Base-by-base conservation (phyloP, 495 filamentous ascomycete genomes). In the Niebla homalea region DNA sequence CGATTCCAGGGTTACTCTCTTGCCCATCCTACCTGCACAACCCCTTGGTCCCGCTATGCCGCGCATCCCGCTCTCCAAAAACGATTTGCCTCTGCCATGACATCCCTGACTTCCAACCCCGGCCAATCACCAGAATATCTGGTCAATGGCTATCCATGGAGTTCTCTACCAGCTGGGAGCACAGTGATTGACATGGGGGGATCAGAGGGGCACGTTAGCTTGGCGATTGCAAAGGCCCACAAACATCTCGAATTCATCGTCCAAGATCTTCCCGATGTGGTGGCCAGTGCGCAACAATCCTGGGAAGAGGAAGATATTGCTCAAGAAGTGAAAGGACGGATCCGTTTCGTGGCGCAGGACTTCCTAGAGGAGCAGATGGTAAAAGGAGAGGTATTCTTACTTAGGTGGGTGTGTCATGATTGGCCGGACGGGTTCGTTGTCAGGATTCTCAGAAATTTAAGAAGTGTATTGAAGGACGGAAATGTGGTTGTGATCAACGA, bases 61-160 rank as follows among this genome's bases (percentile, higher is more conserved):
- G 68, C 46, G n/a, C 58, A 70, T 22, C 64, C 72, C 2, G 42
- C 37, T 14, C 62, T 67, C 10, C 70, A 72, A 7, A 63, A 67
- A 26, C 64, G 70, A 39, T 72, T 81, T 60, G 75, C 66, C 5
- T 60, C 60, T 8, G 74, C 75, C 22, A 79, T 81, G 76, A 54
- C 51, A 10, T 67, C 64, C 20, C 57, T 74, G 11, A 68, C 68
- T 15, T 66, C 65, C 43, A 70, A 63, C 32, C 68, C 70, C 48
- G 72, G 70, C 12, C 73, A 72, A 51, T 68, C 73, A 55, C 44
- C 71, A 0, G 56, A 61, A n/a, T 67, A 68, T 36, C 59, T 76
- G 12, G 53, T 70, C 10, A 48, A 70, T 26, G 44, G 50, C 14
- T 71, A 70, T 52, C 69, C 74, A 48, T 67, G 75, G 26, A 43